Evolutionary conservation across 2,329 filamentous ascomycete genomes (phyloP), one percentile per base, ranked within the genome.

Genomic region (Teratosphaeria nubilosa): DNA sequence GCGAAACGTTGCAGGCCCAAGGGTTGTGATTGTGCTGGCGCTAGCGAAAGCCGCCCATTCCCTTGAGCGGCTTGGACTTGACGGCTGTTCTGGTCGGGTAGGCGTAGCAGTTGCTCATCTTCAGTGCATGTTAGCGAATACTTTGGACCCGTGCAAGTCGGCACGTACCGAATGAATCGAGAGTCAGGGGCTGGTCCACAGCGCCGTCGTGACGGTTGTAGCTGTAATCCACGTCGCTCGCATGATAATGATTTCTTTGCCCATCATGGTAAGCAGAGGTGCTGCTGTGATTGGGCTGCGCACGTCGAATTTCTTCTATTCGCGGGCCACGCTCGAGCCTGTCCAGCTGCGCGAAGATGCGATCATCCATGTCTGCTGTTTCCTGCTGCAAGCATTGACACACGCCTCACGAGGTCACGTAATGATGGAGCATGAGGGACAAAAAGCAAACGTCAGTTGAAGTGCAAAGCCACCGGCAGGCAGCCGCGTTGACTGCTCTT

Each of bases 151-250:
- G 48, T 2, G 62, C 56, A 32, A 20, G 53, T 13, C 53, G 32
- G 20, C 2, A 57, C 64, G 63, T 63, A 82, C 80, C 78, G 63
- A 81, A 82, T 2, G 73, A 73, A 70, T 82, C 78, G 13, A 80
- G 69, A 48, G 58, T 57, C 58, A 63, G 51, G 1, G 60, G 61
- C 30, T 60, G 51, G 6, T 65, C 56, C 11, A 57, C 31, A 48
- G 56, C 59, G 2, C 59, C 60, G 31, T 60, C 60, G 11, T 60
- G 45, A 14, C 31, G n/a, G 7, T 34, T 41, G 24, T 56, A 11
- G 51, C 56, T 41, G 50, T 48, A 53, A 58, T 50, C 54, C 30
- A 52, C 45, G 27, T 59, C 10, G 30, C 56, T 56, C 32, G 41
- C 53, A 13, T 57, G 52, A 20, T 51, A 30, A 20, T 48, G 16